Evolutionary conservation across 441 rosid genomes (phyloP).

Genomic region (Arabidopsis hybrid): DNA sequence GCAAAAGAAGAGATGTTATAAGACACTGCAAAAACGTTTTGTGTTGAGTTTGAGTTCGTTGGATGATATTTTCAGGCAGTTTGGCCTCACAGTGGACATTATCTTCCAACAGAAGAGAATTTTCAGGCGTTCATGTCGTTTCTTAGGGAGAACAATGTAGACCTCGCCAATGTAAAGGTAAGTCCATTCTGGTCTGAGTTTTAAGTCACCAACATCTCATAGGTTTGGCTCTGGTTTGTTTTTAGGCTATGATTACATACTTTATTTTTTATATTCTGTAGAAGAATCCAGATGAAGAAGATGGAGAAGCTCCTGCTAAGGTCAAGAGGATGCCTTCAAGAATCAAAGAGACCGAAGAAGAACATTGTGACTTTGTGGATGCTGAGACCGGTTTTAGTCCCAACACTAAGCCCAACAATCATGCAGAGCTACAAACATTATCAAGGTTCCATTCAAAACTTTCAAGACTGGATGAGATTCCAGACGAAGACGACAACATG

Average conservation of each 20-base stretch:
- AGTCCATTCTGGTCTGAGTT: not conserved
- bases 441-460: slow-evolving; percentile 49
- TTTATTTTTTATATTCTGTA: slow-evolving; percentile 41
- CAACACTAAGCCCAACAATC: slow-evolving; percentile 35
- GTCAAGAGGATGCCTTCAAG: slow-evolving; percentile 41
- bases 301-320: slow-evolving; percentile 49
- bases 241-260: slow-evolving; percentile 13
- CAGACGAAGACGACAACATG: slow-evolving; percentile 27
- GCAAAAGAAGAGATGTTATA: slow-evolving; percentile 14
- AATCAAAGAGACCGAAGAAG: slow-evolving; percentile 46
- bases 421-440: slow-evolving; percentile 45
- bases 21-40: not conserved
- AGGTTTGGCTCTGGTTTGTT: slow-evolving; percentile 20
- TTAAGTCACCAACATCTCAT: not conserved
- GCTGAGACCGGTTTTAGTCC: slow-evolving; percentile 37
- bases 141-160: slow-evolving; percentile 60
- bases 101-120: slow-evolving; percentile 81
- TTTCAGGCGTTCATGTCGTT: slow-evolving; percentile 62
- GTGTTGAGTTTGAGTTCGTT: slow-evolving; percentile 36
- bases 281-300: slow-evolving; percentile 73
- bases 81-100: slow-evolving; percentile 86
- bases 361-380: slow-evolving; percentile 40
- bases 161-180: slow-evolving; percentile 69
- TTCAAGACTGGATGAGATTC: slow-evolving; percentile 38
- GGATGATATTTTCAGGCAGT: slow-evolving; percentile 55